Evolutionary conservation across 345 rosid species (phyloP), one percentile per base, ranked within the genome.

Genomic region (Pugionium cornutum): DNA sequence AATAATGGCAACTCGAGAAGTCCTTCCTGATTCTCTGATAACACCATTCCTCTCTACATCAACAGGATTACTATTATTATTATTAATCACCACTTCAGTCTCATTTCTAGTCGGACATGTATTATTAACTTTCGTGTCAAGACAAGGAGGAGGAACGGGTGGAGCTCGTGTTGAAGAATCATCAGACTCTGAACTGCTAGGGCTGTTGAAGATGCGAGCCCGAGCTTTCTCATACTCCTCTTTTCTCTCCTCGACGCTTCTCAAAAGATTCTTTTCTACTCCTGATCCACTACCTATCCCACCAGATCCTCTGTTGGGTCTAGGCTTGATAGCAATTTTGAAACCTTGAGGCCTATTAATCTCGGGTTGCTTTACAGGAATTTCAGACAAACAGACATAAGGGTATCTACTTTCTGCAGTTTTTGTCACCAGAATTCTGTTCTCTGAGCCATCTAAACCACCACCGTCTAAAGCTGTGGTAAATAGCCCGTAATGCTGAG

Each of bases 211-310:
- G 58, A 94, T 94, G 9, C 99, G 92, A 49, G 99, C 96, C 4
- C 99, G 84, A 5, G 96, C 99, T 62, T 66, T 83, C 41, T 90
- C 99, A 75, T 94, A 94, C 69, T 94, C 95, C 51, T 94, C 97
- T 81, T 82, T 90, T 77, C 99, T 88, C 86, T 94, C 95, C 42
- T 90, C 99, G 52, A 94, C 82, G 58, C 83, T 90, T 80, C 91
- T 89, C 74, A 81, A 55, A 6, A 68, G 78, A 80, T 57, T 79
- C 74, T 61, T 71, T 56, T 83, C 88, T 1, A 68, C 48, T 54
- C 88, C 91, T 40, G 59, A 57, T 41, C 81, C 88, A 73, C 80
- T 82, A 36, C 78, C 83, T 26, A 39, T 81, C 74, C 79, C 70
- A 62, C 54, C 64, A 73, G 80, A 75, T 49, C 87, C 82, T 55